Conservation (phyloP, 768 basidiomycete species). For the Glaciozyma antarctica region DNA sequence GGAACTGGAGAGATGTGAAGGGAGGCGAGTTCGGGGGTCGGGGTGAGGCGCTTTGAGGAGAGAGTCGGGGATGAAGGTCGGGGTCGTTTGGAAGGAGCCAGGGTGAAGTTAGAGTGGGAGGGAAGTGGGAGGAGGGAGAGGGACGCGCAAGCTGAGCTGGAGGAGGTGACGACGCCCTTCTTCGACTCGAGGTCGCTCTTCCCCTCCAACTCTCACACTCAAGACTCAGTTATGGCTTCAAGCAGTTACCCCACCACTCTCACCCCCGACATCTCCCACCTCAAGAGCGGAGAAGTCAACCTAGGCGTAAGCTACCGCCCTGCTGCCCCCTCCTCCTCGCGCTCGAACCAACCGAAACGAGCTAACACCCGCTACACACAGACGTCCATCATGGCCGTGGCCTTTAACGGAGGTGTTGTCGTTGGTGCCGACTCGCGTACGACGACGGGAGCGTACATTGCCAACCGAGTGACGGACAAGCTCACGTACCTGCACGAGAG, state of each 20-base stretch:
- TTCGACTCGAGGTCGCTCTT: too few species aligned
- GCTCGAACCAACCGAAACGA: not conserved
- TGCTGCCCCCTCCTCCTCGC: not conserved
- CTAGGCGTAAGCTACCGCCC: not conserved
- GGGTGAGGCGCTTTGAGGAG: conserved; percentile 1
- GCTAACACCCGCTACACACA: conserved; percentile 37
- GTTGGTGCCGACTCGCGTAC: conserved; percentile 96
- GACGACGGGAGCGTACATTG: conserved; percentile 93
- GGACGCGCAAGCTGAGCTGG: too few species aligned
- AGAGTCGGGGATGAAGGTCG: conserved; percentile 23
- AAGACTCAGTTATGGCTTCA: too few species aligned
- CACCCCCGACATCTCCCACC: not conserved
- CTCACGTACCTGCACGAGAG: conserved; percentile 76
- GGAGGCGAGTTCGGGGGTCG: conserved; percentile 3
- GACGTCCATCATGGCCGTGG: conserved; percentile 99
- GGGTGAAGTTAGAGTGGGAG: too few species aligned
- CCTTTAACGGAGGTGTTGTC: conserved; percentile 88
- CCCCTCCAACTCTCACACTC: too few species aligned
- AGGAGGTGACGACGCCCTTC: too few species aligned
- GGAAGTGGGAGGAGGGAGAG: too few species aligned
- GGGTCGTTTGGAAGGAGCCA: conserved; percentile 11
- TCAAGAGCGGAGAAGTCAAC: not conserved
- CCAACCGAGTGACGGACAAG: conserved; percentile 98
- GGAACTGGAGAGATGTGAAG: conserved; percentile 5
- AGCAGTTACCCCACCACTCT: too few species aligned